Conservation (phyloP, 441 rosid species). For the Cnidoscolus chayamansa region DNA sequence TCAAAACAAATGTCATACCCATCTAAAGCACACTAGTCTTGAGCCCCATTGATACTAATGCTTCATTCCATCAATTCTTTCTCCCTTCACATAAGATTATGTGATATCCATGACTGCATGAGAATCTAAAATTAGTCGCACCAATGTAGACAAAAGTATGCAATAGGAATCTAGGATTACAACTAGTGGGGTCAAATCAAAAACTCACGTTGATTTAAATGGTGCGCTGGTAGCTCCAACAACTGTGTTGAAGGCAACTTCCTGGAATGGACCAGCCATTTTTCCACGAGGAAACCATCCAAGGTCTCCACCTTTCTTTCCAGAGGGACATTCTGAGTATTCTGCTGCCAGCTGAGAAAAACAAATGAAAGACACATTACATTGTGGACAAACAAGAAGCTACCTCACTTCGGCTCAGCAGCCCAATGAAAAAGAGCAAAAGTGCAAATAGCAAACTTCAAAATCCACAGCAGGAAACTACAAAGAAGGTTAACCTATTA, state of each 20-base stretch:
- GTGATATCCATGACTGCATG: constrained; percentile 86
- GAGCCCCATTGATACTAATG: not conserved
- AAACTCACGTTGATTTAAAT: constrained; percentile 72
- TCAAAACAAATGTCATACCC: not conserved
- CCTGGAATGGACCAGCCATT: constrained; percentile 98
- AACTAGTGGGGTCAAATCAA: not conserved
- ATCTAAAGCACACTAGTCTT: not conserved
- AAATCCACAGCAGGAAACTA: not conserved
- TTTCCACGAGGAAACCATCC: constrained; percentile 99
- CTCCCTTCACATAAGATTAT: constrained; percentile 78
- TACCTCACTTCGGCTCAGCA: not conserved
- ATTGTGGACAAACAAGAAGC: not conserved
- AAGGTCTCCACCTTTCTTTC: constrained; percentile 96
- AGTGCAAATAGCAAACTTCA: not conserved
- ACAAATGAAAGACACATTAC: not conserved
- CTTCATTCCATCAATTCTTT: constrained; percentile 54
- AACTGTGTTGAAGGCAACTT: constrained; percentile 73
- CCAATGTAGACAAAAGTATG: not conserved
- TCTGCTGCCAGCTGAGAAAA: constrained; percentile 72
- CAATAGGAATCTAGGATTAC: not conserved
- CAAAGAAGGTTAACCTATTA: no score
- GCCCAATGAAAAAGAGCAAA: not conserved
- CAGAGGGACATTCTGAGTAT: constrained; percentile 91
- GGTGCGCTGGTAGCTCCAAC: constrained; percentile 93
- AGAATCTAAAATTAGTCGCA: not conserved